Base-by-base conservation (phyloP, 2,329 filamentous ascomycete species). In the Achaetomium macrosporum region DNA sequence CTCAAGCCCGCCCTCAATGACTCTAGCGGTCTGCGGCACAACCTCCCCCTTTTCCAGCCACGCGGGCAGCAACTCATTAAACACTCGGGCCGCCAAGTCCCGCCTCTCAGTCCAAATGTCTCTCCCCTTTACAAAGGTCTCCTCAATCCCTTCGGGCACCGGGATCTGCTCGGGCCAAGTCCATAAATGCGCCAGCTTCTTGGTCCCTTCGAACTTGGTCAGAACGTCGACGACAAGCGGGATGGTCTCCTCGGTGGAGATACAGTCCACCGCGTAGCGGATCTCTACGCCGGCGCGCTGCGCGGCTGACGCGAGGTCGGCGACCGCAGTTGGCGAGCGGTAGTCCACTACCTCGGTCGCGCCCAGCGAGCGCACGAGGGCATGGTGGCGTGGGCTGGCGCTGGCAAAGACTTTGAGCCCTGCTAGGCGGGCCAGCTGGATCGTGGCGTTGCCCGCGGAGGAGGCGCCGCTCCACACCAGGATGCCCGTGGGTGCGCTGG, bases 391-490 rank as follows among this genome's bases (percentile, higher is more conserved):
- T 4, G 25, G 30, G 19, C 41, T 48, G 2, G 57, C 57, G 10
- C 50, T 51, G 3, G 54, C 47, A n/a, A 51, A 49, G 6, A 57
- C 55, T 0, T 20, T 46, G 10, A 50, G 42, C 33, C 54, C 54
- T 1, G 67, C 66, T 5, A 65, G 47, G 12, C 68, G 67, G 3
- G 71, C 62, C 13, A 71, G 63, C 56, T 71, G 68, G 30, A 72
- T 65, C n/a, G 65, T 65, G 3, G 63, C 59, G 2, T 63, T 57
- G 5, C 69, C 70, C 31, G 67, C 57, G 3, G 57, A 62, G 6
- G 69, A 70, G 51, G 66, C 67, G 17, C 66, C 70, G 33, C 69
- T 68, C 0, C 71, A 58, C 12, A 72, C 60, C 2, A 72, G 66
- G 31, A 71, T 57, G 0, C 67, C 68, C 47, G 25, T 25, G 4